These are phyloP conservation scores for Carex scoparia DNA, from an alignment of 176 grass and related monocot genomes.

Conservation along the genomic window DNA sequence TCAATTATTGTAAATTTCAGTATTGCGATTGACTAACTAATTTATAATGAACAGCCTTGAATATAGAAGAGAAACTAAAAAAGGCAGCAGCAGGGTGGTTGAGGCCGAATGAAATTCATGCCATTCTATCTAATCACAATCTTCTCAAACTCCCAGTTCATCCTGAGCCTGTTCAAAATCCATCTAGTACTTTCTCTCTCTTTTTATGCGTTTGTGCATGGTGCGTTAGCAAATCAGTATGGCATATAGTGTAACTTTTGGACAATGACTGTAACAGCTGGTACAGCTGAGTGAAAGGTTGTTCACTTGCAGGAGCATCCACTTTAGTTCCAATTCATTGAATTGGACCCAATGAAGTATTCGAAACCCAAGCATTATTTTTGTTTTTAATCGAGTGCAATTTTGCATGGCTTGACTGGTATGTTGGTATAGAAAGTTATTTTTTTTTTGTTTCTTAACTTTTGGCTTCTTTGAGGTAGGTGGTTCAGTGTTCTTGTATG, in stretches of 20 bases:
- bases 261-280: neutral
- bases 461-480: constrained; percentile 26
- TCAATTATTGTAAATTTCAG: neutral
- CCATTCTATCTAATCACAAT: constrained; percentile 60
- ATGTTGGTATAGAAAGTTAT: neutral
- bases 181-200: constrained; percentile 44
- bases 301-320: neutral
- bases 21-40: neutral
- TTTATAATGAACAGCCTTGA: constrained; percentile 52
- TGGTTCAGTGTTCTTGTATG: constrained; percentile 76
- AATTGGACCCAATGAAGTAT: neutral
- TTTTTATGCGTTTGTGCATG: neutral
- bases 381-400: neutral
- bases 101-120: constrained; percentile 87
- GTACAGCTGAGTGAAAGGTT: neutral
- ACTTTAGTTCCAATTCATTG: neutral
- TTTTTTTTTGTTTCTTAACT: neutral
- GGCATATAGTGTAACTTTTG: neutral
- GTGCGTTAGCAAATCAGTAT: neutral
- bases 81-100: constrained; percentile 64
- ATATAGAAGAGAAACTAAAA: constrained; percentile 61
- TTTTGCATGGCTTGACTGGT: neutral
- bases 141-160: constrained; percentile 46
- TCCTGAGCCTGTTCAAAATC: constrained; percentile 60
- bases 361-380: neutral